Conservation (phyloP, 768 basidiomycete species). For the Amanita rubescens region DNA sequence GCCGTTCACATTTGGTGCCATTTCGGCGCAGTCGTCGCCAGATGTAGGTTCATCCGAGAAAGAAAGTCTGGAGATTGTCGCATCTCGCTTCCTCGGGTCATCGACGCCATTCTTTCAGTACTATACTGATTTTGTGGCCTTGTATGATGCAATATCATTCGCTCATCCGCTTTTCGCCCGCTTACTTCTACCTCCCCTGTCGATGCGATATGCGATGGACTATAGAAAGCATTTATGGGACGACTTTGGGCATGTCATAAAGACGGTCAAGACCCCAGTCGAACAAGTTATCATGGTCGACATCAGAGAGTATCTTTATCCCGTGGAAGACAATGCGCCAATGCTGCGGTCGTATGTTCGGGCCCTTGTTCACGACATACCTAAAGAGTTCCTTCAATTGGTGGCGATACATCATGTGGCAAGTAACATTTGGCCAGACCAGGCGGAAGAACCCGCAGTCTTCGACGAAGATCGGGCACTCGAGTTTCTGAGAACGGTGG, state of each 20-base stretch:
- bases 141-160: constrained; percentile 93
- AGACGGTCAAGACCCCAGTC: constrained; percentile 45
- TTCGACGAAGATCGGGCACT: constrained; percentile 28
- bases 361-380: constrained; percentile 37
- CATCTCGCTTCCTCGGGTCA: constrained; percentile 51
- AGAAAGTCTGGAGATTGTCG: constrained; percentile 44
- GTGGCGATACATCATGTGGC: constrained; percentile 79
- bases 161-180: constrained; percentile 67
- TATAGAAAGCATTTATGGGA: constrained; percentile 82
- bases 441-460: constrained; percentile 21
- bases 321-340: constrained; percentile 55
- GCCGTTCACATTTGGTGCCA: constrained; percentile 38
- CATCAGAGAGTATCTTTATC: constrained; percentile 60
- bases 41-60: not conserved
- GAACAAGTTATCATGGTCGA: constrained; percentile 47
- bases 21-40: constrained; percentile 1
- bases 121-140: constrained; percentile 82
- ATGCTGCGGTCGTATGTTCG: constrained; percentile 59
- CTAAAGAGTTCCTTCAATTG: constrained; percentile 54
- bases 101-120: constrained; percentile 86
- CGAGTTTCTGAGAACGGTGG: constrained; percentile 45
- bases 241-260: constrained; percentile 64
- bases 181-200: constrained; percentile 68
- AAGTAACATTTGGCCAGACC: constrained; percentile 65
- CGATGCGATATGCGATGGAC: constrained; percentile 72